Evolutionary conservation across 345 rosid species (phyloP), one percentile per base, ranked within the genome.

Genomic region (Brassica rapa): DNA sequence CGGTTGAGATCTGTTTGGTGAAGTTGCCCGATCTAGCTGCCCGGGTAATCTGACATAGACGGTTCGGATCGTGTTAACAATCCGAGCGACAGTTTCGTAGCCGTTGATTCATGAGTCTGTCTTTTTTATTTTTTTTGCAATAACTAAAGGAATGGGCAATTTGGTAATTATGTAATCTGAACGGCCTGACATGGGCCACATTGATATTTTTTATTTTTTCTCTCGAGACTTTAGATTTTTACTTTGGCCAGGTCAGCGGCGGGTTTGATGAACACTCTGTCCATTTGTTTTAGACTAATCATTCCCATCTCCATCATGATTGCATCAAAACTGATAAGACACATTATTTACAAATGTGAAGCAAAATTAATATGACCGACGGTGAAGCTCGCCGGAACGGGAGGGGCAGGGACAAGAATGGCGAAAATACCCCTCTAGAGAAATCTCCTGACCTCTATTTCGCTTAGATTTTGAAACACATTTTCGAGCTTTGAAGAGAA

Each of bases 1-100:
- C 80, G 83, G 83, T 70, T 11, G 0, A 64, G 72, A 80, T 75
- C 68, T 64, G 55, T 64, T 64, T 4, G 6, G 7, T 74, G 68
- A 43, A 61, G 71, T 69, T 70, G 76, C 80, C 83, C 83, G 72
- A 43, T 56, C 32, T 1, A 70, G 39, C 72, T 70, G 79, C 79
- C 83, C 80, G 12, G 23, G 62, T 11, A 39, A 69, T 39, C 76
- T 74, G 62, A 62, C 67, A 64, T 70, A 76, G 68, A 80, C 68
- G 83, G 76, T 8, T 75, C 30, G 32, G 80, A 80, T 75, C 21
- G 3, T 6, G 27, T 63, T 27, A 0, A 15, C 41, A 46, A 46
- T 46, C 53, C 53, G 53, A 46, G 53, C 16, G 53, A 12, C 53
- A 4, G 6, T 46, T 46, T 46, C 53, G 4, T 46, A 46, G n/a